Evolutionary conservation across 768 basidiomycete species (phyloP).

Genomic region (Russula brevipes): DNA sequence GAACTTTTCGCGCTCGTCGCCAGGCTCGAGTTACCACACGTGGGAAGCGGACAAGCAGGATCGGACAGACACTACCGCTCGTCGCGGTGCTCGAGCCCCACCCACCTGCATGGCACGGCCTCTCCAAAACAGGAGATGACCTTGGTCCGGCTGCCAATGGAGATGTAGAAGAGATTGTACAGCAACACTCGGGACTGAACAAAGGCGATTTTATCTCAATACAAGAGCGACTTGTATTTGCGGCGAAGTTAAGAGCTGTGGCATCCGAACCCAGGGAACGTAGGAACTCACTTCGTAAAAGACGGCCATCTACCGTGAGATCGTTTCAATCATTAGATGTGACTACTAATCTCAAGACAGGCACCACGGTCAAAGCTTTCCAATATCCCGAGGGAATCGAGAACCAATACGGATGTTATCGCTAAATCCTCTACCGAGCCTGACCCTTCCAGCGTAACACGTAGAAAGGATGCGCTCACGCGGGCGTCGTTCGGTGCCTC

Average conservation of each 20-base stretch:
- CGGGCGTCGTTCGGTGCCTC: conserved; percentile 67
- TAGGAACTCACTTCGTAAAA: conserved; percentile 62
- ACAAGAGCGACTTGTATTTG: conserved; percentile 69
- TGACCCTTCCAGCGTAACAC: conserved; percentile 40
- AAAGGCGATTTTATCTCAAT: conserved; percentile 66
- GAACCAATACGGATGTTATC: conserved; percentile 25
- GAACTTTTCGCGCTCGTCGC: conserved; percentile 73
- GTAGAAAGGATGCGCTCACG: conserved; percentile 61
- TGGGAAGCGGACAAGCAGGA: conserved; percentile 60
- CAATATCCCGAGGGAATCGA: conserved; percentile 9
- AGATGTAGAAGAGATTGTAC: conserved; percentile 63
- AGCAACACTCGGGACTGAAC: conserved; percentile 59
- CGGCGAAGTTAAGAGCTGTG: conserved; percentile 51
- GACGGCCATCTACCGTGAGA: conserved; percentile 67
- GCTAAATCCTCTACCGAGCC: conserved; percentile 35
- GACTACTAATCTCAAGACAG: neutral
- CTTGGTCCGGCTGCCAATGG: conserved; percentile 45
- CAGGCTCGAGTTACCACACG: conserved; percentile 83
- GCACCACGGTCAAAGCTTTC: too few relatives aligned
- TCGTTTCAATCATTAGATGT: neutral
- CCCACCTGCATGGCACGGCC: conserved; percentile 61
- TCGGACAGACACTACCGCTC: conserved; percentile 42
- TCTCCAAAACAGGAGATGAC: conserved; percentile 39
- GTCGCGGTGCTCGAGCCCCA: conserved; percentile 49
- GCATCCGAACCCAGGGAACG: conserved; percentile 57